phyloP scores from a whole-genome alignment of 257 asterid species.

The Solanum pennellii region DNA sequence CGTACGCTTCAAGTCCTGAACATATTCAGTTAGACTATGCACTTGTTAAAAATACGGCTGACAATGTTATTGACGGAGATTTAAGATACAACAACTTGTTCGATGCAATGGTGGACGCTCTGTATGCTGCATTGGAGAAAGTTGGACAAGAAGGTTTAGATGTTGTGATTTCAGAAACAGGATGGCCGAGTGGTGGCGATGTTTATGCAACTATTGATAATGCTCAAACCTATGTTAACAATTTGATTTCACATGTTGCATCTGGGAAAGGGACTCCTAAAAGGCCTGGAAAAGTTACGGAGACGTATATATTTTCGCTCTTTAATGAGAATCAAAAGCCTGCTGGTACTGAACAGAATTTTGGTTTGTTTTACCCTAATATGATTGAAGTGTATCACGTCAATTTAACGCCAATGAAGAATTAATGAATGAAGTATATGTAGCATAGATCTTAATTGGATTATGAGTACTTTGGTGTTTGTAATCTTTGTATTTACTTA shows the following conservation, averaged over 20 bases:
- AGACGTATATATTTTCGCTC: conserved; percentile 28
- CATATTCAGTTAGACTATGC: conserved; percentile 20
- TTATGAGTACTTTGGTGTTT: background rate
- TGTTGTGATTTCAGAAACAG: conserved; percentile 44
- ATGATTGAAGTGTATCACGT: conserved; percentile 32
- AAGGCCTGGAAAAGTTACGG: conserved; percentile 18
- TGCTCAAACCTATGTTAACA: conserved; percentile 26
- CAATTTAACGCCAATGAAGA: background rate
- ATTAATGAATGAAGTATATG: background rate
- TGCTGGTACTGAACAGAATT: conserved; percentile 16
- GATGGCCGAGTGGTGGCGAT: conserved; percentile 50
- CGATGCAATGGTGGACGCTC: conserved; percentile 33
- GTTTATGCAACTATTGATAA: conserved; percentile 12
- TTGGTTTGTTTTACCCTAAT: conserved; percentile 21
- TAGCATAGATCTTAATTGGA: background rate
- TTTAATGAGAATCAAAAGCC: conserved; percentile 32
- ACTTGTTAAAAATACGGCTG: background rate
- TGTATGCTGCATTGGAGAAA: conserved; percentile 31
- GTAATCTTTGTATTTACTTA: background rate
- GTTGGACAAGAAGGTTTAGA: conserved; percentile 8
- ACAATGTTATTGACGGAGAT: background rate
- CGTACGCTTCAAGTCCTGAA: conserved; percentile 8
- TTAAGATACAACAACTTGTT: conserved; percentile 25
- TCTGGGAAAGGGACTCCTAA: conserved; percentile 32
- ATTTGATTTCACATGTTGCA: conserved; percentile 17